Base-by-base conservation (phyloP, 2,329 filamentous ascomycete genomes). In the Beauveria medogensis region DNA sequence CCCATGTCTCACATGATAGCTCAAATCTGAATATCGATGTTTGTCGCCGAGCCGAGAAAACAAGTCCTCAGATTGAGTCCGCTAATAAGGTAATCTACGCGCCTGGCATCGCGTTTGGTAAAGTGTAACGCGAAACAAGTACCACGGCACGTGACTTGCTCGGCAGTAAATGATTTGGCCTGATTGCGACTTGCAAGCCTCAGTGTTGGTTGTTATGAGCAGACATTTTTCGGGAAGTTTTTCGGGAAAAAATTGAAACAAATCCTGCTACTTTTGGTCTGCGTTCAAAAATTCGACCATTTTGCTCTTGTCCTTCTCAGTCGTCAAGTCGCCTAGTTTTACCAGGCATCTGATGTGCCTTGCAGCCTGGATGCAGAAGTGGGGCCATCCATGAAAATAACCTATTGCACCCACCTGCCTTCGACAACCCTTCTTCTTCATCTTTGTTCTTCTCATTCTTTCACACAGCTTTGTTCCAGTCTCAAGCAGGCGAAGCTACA, bases 71-170 rank as follows among this genome's bases (percentile, higher is more conserved):
- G 8, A 16, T 46, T 34, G 26, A 22, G 44, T 18, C 10, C 10
- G 22, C 22, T 22, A 20, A 18, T 18, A 37, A n/a, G 14, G 14
- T 48, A 47, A 55, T 60, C 9, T 50, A 60, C 60, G 55, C 60
- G 60, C 43, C 9, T 18, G 28, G 18, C 2, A 51, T 16, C 62
- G 62, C 64, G 60, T 57, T 50, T 47, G 40, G 41, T 34, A 18
- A 41, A 58, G 48, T 30, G 58, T 16, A 24, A 69, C 72, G 68
- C 72, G 72, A 69, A 67, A 70, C 51, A 44, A 60, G 63, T 69
- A 65, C 66, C 67, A 65, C 37, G n/a, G 69, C 70, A 71, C 69
- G 67, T 69, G 67, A 64, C 40, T 20, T n/a, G 7, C 3, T 12
- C 28, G 28, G 16, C 8, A 12, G 18, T 24, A 26, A 10, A 28